phyloP scores from a whole-genome alignment of 257 asterid species.

The Galeopsis tetrahit region DNA sequence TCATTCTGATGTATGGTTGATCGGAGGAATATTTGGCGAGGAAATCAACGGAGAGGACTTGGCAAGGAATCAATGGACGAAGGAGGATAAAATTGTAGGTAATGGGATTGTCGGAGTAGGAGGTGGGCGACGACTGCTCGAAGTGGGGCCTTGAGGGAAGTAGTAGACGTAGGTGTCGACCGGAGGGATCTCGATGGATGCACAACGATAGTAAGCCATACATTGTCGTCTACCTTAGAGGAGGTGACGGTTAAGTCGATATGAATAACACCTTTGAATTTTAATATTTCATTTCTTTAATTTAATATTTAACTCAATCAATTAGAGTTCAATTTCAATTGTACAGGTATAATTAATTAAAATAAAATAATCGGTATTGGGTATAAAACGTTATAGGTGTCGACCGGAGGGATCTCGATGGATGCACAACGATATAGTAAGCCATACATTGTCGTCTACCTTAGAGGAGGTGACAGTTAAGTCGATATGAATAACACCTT shows the following conservation, averaged over 20 bases:
- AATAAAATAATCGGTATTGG: too few species aligned
- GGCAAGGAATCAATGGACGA: constrained; percentile 45
- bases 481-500: too few species aligned
- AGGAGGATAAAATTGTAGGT: constrained; percentile 8
- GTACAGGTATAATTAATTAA: too few species aligned
- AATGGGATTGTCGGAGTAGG: background rate
- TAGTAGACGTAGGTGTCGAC: constrained; percentile 55
- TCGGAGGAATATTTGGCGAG: constrained; percentile 45
- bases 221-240: constrained; percentile 38
- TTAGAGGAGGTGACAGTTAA: constrained; percentile 33
- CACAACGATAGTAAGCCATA: constrained; percentile 59
- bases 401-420: constrained; percentile 42
- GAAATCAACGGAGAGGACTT: constrained; percentile 46
- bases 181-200: constrained; percentile 45
- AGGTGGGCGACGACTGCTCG: too few species aligned
- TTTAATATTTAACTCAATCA: too few species aligned
- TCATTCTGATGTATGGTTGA: constrained; percentile 40
- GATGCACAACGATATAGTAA: constrained; percentile 49
- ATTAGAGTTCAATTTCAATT: too few species aligned
- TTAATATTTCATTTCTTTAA: too few species aligned
- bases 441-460: constrained; percentile 50
- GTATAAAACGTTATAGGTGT: too few species aligned
- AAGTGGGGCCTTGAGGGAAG: constrained; percentile 70
- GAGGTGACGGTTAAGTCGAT: constrained; percentile 7
- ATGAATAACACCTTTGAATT: too few species aligned